Evolutionary conservation across 192 early-diverging fungal genomes (phyloP), one percentile per base, ranked within the genome.

Genomic region (Allomyces javanicus): DNA sequence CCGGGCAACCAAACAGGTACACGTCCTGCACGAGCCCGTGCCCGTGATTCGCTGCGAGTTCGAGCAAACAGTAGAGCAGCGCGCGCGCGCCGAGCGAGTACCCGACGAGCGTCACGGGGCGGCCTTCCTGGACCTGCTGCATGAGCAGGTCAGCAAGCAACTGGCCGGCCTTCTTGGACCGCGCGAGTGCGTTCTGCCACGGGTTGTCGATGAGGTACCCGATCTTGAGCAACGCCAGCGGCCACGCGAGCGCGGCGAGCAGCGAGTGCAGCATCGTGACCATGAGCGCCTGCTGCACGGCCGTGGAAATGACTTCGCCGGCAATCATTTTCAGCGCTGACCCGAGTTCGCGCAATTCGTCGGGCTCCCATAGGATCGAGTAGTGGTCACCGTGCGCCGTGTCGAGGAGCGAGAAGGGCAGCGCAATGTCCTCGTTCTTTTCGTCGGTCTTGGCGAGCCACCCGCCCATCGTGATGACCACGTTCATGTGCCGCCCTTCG

Each of bases 21-120:
- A 86, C 93, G 63, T 92, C 84, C 72, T 95, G 92, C 1, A 97
- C 81, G 26, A 97, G 75, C 0, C 89, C 91, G 68, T 78, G 89
- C 6, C 85, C 88, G 27, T 86, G 84, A 70, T 87, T 75, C 44
- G 81, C 71, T 27, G 89, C 88, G n/a, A 97, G 79, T 69, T 97
- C 94, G 62, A 90, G 70, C 23, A 97, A 75, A 68, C 90, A 88
- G 67, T 90, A 93, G 70, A 89, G 94, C 40, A 97, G 91, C 19
- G 95, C 85, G 10, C 93, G 85, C 2, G 91, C 91, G 12, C 93
- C 94, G n/a, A 97, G 79, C 10, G 91, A 93, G 73, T 87, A 97
- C 9, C 93, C 94, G 25, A 95, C 79, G 17, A 97, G 81, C 0
- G 91, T 94, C 17, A 94, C 86, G 19, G 94, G 94, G 0, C 94